These are phyloP conservation scores for Tuber calosporum DNA, from an alignment of 495 filamentous ascomycete genomes.

Conservation along the genomic window DNA sequence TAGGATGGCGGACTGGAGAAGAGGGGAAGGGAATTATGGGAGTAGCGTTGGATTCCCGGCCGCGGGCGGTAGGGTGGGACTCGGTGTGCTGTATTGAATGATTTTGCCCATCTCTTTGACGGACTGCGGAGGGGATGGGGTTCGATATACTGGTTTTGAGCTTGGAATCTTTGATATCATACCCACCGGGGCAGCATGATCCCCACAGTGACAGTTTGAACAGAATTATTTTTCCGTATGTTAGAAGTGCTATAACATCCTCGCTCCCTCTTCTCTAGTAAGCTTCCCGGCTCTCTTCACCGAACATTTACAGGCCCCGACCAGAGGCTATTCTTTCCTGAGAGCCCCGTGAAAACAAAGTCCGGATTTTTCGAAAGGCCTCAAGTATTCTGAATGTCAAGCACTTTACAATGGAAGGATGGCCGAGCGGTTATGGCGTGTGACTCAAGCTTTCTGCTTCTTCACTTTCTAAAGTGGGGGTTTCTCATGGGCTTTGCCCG, in stretches of 20 bases:
- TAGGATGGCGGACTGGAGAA: neutral
- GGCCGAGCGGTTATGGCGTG: constrained; percentile 24
- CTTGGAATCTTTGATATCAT: neutral
- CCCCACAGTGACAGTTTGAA: neutral
- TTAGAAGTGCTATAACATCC: neutral
- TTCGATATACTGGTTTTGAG: neutral
- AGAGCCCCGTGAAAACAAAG: neutral
- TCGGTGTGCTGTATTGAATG: neutral
- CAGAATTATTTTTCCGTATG: neutral
- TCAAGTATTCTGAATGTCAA: neutral
- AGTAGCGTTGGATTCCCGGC: neutral
- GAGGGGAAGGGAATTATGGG: neutral
- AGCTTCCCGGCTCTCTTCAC: neutral
- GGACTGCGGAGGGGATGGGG: neutral
- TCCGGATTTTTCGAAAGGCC: neutral
- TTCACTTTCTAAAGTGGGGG: constrained; percentile 14
- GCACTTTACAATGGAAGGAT: constrained; percentile 8
- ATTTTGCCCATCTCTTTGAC: neutral
- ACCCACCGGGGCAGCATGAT: neutral
- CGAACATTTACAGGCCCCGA: neutral
- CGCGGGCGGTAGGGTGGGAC: neutral
- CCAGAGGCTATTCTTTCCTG: neutral
- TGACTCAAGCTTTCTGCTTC: constrained; percentile 18
- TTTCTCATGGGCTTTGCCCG: constrained; percentile 21
- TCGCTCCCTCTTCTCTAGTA: neutral